phyloP scores from a whole-genome alignment of 768 basidiomycete genomes.

The button mushroom (Agaricus bisporus) region DNA sequence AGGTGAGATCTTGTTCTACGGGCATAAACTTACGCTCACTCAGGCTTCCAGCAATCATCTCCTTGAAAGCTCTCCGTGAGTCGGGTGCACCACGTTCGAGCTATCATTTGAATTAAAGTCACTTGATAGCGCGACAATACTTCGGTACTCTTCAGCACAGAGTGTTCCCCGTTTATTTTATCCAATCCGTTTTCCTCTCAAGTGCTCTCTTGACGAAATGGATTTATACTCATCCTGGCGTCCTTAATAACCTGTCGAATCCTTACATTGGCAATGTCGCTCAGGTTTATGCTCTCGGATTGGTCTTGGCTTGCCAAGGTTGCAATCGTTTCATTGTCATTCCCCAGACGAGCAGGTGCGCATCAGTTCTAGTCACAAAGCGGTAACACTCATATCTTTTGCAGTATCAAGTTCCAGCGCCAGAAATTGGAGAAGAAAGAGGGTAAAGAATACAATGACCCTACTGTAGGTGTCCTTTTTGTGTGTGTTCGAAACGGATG shows the following conservation, averaged over 20 bases:
- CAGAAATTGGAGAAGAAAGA: conserved; percentile 72
- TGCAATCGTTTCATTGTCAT: conserved; percentile 67
- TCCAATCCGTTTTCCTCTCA: conserved; percentile 48
- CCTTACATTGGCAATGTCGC: conserved; percentile 55
- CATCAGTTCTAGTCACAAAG: neutral
- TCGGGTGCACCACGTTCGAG: conserved; percentile 6
- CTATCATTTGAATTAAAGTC: neutral
- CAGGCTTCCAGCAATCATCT: conserved; percentile 45
- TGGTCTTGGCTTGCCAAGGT: conserved; percentile 41
- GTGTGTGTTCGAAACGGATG: neutral
- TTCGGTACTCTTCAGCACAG: conserved; percentile 72
- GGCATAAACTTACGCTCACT: neutral
- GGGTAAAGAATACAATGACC: conserved; percentile 59
- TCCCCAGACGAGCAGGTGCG: conserved; percentile 62
- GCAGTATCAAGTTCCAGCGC: conserved; percentile 70
- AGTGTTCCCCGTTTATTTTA: conserved; percentile 72
- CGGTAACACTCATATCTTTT: neutral
- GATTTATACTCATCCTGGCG: conserved; percentile 52
- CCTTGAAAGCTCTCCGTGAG: conserved; percentile 54
- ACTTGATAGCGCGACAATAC: conserved; percentile 53
- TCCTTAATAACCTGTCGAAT: conserved; percentile 37
- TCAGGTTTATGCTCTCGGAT: conserved; percentile 53
- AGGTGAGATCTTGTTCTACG: conserved; percentile 26
- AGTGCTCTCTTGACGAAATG: conserved; percentile 50
- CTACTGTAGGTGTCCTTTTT: conserved; percentile 40